Evolutionary conservation across 2,329 filamentous ascomycete species (phyloP).

Genomic region (Fusarium algeriense): DNA sequence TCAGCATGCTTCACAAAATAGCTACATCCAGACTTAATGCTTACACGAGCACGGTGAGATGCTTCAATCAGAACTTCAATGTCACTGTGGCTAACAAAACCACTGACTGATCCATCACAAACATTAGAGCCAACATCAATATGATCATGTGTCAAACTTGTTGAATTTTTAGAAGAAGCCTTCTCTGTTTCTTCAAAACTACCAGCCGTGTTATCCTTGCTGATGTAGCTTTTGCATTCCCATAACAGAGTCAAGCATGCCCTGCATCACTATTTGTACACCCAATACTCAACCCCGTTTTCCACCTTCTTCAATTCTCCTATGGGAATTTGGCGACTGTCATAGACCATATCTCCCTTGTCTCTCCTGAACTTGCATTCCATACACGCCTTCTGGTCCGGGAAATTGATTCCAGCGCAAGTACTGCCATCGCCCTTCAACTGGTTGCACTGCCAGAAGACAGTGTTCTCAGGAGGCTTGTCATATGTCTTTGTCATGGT

Average conservation of each 20-base stretch:
- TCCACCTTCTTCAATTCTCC: not conserved
- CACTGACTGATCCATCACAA: too few relatives aligned
- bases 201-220: fast-evolving
- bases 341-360: not conserved
- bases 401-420: fast-evolving
- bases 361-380: fast-evolving
- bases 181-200: too few relatives aligned
- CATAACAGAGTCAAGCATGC: fast-evolving
- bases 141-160: too few relatives aligned
- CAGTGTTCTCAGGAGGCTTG: not conserved
- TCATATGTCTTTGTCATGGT: not conserved
- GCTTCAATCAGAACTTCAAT: too few relatives aligned
- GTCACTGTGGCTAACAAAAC: too few relatives aligned
- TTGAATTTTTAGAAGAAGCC: too few relatives aligned
- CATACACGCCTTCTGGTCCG: not conserved
- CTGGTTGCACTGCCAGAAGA: not conserved
- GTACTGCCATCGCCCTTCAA: fast-evolving
- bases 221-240: fast-evolving
- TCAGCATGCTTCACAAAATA: fast-evolving
- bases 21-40: too few relatives aligned
- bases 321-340: not conserved
- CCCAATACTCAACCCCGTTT: not conserved
- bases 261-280: not conserved
- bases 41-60: too few relatives aligned
- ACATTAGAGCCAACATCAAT: too few relatives aligned